phyloP scores from a whole-genome alignment of 352 stramenopile genomes.

The Phytopythium oedochilum region DNA sequence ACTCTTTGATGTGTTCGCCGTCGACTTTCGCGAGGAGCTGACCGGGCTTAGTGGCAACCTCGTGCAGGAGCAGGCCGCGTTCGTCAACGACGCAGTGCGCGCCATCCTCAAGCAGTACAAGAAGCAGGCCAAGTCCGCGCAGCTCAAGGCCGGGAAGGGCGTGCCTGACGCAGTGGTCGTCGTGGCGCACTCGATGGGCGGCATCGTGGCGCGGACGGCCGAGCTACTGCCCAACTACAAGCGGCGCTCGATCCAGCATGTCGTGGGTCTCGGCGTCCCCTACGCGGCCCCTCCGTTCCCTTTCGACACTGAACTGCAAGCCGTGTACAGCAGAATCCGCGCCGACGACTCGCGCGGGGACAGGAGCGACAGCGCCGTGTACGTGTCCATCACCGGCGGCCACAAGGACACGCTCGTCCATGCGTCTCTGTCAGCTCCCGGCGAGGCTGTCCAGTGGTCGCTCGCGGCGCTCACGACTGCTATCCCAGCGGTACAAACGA shows the following conservation, averaged over 20 bases:
- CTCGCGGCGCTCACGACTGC: conserved; percentile 51
- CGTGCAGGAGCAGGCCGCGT: conserved; percentile 63
- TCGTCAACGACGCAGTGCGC: conserved; percentile 67
- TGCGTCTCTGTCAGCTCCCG: conserved; percentile 21
- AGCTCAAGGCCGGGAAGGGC: conserved; percentile 8
- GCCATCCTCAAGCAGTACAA: conserved; percentile 74
- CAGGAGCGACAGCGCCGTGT: conserved; percentile 24
- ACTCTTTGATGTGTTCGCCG: conserved; percentile 76
- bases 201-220: conserved; percentile 59
- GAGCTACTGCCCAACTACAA: conserved; percentile 73
- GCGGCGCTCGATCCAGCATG: conserved; percentile 65
- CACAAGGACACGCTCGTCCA: conserved; percentile 81
- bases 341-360: conserved; percentile 4
- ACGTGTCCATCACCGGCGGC: conserved; percentile 74
- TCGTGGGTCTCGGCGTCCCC: conserved; percentile 66
- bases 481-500: conserved; percentile 53
- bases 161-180: conserved; percentile 62
- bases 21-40: conserved; percentile 77
- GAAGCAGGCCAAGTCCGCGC: conserved; percentile 30
- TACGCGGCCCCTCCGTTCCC: conserved; percentile 49
- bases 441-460: conserved; percentile 13
- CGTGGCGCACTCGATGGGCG: conserved; percentile 85
- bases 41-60: conserved; percentile 66
- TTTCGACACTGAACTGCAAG: conserved; percentile 63
- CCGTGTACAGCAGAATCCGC: conserved; percentile 50